Percentiles rank a stretch among this genome's conserved stretches.
phyloP scores from a whole-genome alignment of 1,139 yeast genomes.

The Geotrichum bryndzae region DNA sequence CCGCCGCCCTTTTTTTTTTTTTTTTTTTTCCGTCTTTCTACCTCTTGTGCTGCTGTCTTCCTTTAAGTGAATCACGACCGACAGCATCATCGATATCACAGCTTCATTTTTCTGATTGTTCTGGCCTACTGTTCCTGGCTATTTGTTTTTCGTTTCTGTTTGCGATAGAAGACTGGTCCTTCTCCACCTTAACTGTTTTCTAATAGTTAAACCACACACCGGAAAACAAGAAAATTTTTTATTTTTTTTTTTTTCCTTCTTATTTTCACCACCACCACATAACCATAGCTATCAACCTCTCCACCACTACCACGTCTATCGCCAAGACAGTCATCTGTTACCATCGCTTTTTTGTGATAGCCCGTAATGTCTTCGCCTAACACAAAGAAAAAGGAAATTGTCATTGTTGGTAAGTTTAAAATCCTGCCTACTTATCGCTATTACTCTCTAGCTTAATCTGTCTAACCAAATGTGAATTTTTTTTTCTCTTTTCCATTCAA shows the following conservation, averaged over 20 bases:
- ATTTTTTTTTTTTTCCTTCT: neutral
- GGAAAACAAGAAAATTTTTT: neutral
- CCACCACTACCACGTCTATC: neutral
- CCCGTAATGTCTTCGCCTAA: neutral
- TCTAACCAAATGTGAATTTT: neutral
- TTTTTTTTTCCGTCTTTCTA: too few relatives aligned
- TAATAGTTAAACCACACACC: too few relatives aligned
- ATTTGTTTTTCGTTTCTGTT: neutral
- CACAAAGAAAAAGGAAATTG: constrained; percentile 31
- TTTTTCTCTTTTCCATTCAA: neutral
- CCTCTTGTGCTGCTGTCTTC: too few relatives aligned
- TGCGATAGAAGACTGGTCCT: neutral
- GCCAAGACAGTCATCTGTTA: neutral
- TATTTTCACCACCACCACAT: neutral
- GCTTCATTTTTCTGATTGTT: too few relatives aligned
- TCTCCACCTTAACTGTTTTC: neutral
- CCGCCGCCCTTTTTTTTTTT: too few relatives aligned
- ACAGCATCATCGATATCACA: too few relatives aligned
- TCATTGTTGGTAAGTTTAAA: constrained; percentile 31
- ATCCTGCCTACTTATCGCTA: neutral
- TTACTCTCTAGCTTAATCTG: neutral
- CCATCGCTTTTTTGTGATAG: neutral
- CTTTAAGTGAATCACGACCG: too few relatives aligned
- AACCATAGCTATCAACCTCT: neutral
- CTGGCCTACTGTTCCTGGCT: too few relatives aligned